Evolutionary conservation across 352 stramenopile species (phyloP), one percentile per base, ranked within the genome.

Genomic region (Phytophthora ramorum): DNA sequence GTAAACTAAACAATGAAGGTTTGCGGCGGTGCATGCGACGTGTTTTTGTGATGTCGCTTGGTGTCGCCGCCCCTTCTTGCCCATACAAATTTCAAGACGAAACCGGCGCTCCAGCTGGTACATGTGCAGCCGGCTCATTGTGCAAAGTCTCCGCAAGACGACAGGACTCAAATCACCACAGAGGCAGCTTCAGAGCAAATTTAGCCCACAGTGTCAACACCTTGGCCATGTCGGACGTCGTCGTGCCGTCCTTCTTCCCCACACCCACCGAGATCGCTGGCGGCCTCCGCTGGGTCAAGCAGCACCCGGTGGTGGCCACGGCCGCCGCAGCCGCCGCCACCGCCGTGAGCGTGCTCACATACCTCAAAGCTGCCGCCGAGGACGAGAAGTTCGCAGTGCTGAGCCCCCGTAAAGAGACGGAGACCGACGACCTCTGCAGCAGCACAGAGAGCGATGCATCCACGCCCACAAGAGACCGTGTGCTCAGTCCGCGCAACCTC

Each of bases 191-290:
- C n/a, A n/a, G 1, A 37, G 34, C 45, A 37, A 59, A 53, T 46
- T 57, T 69, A 57, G 54, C 19, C 41, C 35, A 22, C 28, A 44
- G 37, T 37, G 51, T 32, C 46, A 13, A 13, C 40, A 13, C 14
- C 16, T 50, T 17, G 9, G 41, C 10, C 41, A 92, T 92, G 83
- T 84, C 75, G 16, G 81, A 90, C 59, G 71, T 90, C 32, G 71
- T 68, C 64, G 78, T 73, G 60, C 79, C 85, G 7, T 90, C 79
- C 14, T 94, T 94, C 73, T 94, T 94, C 72, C 85, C 85, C 30
- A 94, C 85, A 47, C 81, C 85, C 28, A 77, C 78, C 46, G 85
- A 94, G 62, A 91, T 94, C 65, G 84, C 83, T n/a, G 80, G 79
- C 19, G 84, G 83, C 28, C 52, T 94, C 22, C 81, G 79, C 54